Evolutionary conservation across 169 alveolate species (phyloP), one percentile per base, ranked within the genome.

Genomic region (Hepatocystis sp.): DNA sequence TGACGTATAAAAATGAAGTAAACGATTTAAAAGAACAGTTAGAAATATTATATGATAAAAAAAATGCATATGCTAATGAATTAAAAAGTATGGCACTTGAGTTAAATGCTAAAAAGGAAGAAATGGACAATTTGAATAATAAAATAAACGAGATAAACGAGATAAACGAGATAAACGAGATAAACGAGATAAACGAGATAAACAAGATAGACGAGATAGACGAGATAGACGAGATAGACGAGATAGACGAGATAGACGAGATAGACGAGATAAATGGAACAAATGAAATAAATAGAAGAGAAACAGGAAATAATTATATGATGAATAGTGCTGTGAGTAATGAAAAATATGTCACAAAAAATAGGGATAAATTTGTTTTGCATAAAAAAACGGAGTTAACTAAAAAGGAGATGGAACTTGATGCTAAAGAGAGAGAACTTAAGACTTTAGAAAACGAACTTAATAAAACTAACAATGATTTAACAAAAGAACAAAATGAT

Each of bases 321-420:
- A 46, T 4, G 10, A 44, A 49, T 30, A 49, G 32, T 30, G 64
- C 8, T 30, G 32, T 66, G 51, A 49, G 28, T 17, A 55, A 46
- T 36, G 86, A 71, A 58, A 56, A 25, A 11, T 64, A 71, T 15
- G 49, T 56, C n/a, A 71, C 32, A 13, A 60, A 61, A 71, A 56
- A 34, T 15, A 47, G 36, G 46, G 76, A 58, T n/a, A n/a, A n/a
- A n/a, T n/a, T n/a, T n/a, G n/a, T n/a, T n/a, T n/a, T n/a, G n/a
- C n/a, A n/a, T n/a, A n/a, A n/a, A n/a, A n/a, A n/a, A n/a, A n/a
- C n/a, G 44, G 86, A 71, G n/a, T n/a, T n/a, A n/a, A n/a, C n/a
- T n/a, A n/a, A n/a, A n/a, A n/a, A n/a, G n/a, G n/a, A n/a, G n/a
- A n/a, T n/a, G n/a, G n/a, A n/a, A n/a, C n/a, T n/a, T n/a, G n/a